Percentiles rank a stretch among this genome's conserved stretches.
Conservation (phyloP, 1,284 basidiomycete species). For the Tilletia walkeri region DNA sequence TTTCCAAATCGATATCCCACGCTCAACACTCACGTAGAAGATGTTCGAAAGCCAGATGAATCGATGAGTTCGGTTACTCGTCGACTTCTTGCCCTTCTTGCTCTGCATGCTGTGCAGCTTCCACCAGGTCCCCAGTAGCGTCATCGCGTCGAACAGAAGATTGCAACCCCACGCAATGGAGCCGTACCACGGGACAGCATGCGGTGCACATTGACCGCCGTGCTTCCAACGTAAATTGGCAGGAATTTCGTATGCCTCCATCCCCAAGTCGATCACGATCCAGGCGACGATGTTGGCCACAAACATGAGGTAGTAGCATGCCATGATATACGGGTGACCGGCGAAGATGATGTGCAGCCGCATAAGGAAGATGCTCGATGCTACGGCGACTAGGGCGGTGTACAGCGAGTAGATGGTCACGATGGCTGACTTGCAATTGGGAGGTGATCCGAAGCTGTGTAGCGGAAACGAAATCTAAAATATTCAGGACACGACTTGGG, state of each 20-base stretch:
- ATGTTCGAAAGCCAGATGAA: constrained; percentile 12
- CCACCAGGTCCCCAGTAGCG: background rate
- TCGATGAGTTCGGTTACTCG: constrained; percentile 4
- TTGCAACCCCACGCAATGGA: constrained; percentile 4
- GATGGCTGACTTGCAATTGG: background rate
- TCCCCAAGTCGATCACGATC: background rate
- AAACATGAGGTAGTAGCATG: constrained; percentile 7
- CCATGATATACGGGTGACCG: constrained; percentile 6
- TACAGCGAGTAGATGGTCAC: constrained; percentile 4
- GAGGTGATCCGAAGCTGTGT: background rate
- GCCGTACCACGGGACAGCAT: background rate
- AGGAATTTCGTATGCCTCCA: background rate
- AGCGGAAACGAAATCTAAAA: background rate
- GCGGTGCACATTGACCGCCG: background rate
- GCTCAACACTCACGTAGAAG: constrained; percentile 1
- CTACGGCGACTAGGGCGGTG: constrained; percentile 11
- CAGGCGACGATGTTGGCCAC: constrained; percentile 1
- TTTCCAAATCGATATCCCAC: no score
- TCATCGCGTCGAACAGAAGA: constrained; percentile 2
- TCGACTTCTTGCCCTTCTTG: background rate
- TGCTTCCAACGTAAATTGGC: background rate
- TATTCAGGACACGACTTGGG: background rate
- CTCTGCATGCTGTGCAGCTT: constrained; percentile 2
- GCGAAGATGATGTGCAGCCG: constrained; percentile 8
- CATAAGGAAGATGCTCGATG: constrained; percentile 14